Evolutionary conservation across 2,329 filamentous ascomycete species (phyloP), one percentile per base, ranked within the genome.

Genomic region (Drechslerella dactyloides): DNA sequence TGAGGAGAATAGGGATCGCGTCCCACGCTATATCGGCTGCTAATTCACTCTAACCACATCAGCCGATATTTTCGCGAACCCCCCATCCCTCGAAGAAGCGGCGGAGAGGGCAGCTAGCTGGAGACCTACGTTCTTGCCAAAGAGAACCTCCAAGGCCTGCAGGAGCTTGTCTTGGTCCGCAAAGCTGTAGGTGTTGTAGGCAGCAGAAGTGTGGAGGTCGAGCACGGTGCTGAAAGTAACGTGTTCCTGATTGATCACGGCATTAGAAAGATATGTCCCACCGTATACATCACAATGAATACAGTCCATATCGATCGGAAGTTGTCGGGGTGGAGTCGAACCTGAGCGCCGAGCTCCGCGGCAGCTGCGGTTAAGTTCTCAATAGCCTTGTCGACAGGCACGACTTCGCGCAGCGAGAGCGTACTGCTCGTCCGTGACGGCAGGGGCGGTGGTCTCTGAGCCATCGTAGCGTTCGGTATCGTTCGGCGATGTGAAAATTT

Each of bases 21-120:
- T 73, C 69, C 69, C 69, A 73, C 24, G 69, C 69, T 61, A 66
- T 66, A 46, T 73, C 62, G 44, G 69, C 55, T 56, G 69, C 69
- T 57, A 73, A 66, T 57, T 73, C 69, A 61, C 62, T 66, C 69
- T 73, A 73, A 66, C 66, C 66, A 70, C 66, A 54, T 70, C 57
- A 70, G 59, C 50, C 13, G 13, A 42, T 4, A 4, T 17, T 37
- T 8, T 33, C 27, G 27, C 27, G 27, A 33, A 8, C 8, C 27
- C 8, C 27, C 27, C 8, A 33, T 30, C 40, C 21, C 10, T 56
- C n/a, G n/a, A 35, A 30, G 1, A 19, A 19, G 15, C 23, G 23
- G 35, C 17, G 52, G 19, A 21, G 27, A n/a, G 19, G n/a, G 11
- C 24, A 37, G 15, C 23, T 55, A 54, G 17, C 50, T n/a, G 44